Evolutionary conservation across 2,329 filamentous ascomycete species (phyloP).

Genomic region (Nemania sp.): DNA sequence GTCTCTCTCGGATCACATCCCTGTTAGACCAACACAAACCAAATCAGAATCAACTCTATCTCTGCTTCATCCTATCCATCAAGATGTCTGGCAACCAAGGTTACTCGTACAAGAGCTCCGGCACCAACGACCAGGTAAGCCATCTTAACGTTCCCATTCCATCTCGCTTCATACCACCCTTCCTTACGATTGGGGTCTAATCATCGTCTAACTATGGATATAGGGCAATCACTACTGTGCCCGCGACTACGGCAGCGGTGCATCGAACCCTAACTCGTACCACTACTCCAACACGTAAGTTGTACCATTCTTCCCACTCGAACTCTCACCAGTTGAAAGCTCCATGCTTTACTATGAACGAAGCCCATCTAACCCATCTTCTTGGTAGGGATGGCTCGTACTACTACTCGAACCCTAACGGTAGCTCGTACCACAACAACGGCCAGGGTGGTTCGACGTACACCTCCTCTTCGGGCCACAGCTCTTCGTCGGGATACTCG

Average conservation of each 20-base stretch:
- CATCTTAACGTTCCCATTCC: not conserved
- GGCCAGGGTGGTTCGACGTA: constrained; percentile 63
- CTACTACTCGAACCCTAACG: constrained; percentile 72
- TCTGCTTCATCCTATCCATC: constrained; percentile 3
- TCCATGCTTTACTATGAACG: not conserved
- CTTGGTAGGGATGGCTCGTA: constrained; percentile 63
- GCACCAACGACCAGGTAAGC: constrained; percentile 65
- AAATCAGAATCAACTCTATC: not conserved
- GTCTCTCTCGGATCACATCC: too few species aligned
- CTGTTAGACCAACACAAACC: not conserved
- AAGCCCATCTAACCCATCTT: not conserved
- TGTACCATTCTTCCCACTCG: not conserved
- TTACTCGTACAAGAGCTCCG: constrained; percentile 53
- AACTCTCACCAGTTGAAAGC: not conserved
- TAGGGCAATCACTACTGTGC: constrained; percentile 71
- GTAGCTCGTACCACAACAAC: constrained; percentile 69
- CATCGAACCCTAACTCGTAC: constrained; percentile 61
- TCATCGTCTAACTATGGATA: not conserved
- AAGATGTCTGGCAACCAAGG: constrained; percentile 37
- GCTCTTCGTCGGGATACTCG: constrained; percentile 8
- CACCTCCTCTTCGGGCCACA: constrained; percentile 55
- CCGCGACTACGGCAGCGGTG: constrained; percentile 63
- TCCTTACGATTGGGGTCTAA: too few species aligned
- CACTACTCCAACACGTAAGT: constrained; percentile 68
- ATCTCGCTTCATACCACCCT: too few species aligned